Percentiles rank a stretch among this genome's conserved stretches.
These are phyloP conservation scores for Solanum appendiculatum DNA, from an alignment of 257 asterid species.

Conservation along the genomic window DNA sequence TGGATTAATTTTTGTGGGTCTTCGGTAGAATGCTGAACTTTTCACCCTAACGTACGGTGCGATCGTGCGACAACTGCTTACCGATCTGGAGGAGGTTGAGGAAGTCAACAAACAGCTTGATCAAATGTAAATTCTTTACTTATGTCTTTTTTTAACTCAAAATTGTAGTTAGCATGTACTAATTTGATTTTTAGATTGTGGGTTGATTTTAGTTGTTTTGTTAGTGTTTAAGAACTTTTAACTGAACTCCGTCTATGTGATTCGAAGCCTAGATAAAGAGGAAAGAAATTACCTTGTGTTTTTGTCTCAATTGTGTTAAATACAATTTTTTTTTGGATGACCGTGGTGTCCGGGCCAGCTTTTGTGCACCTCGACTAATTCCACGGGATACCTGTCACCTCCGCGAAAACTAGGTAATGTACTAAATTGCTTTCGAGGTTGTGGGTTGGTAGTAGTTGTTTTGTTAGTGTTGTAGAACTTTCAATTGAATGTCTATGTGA, in stretches of 20 bases:
- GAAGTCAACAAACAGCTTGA: conserved; percentile 97
- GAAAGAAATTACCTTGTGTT: background rate
- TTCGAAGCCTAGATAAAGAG: background rate
- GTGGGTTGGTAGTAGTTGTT: background rate
- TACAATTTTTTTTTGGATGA: too few relatives aligned
- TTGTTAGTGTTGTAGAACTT: background rate
- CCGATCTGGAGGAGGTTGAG: conserved; percentile 98
- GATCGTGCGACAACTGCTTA: conserved; percentile 83
- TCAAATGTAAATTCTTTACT: conserved; percentile 47
- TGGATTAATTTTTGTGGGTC: background rate
- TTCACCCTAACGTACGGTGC: conserved; percentile 94
- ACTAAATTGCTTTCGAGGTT: background rate
- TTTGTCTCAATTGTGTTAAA: background rate
- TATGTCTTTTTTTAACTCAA: background rate
- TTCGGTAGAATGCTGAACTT: conserved; percentile 70
- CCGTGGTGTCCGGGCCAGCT: too few relatives aligned
- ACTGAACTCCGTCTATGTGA: background rate
- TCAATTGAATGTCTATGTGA: background rate
- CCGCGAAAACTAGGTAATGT: background rate
- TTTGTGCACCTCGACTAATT: too few relatives aligned
- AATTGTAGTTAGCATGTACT: background rate
- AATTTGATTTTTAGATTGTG: background rate
- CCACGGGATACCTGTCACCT: too few relatives aligned
- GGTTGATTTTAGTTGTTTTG: background rate
- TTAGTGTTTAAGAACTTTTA: background rate